Base-by-base conservation (phyloP, 495 filamentous ascomycete species). In the Cladorrhinum samala region DNA sequence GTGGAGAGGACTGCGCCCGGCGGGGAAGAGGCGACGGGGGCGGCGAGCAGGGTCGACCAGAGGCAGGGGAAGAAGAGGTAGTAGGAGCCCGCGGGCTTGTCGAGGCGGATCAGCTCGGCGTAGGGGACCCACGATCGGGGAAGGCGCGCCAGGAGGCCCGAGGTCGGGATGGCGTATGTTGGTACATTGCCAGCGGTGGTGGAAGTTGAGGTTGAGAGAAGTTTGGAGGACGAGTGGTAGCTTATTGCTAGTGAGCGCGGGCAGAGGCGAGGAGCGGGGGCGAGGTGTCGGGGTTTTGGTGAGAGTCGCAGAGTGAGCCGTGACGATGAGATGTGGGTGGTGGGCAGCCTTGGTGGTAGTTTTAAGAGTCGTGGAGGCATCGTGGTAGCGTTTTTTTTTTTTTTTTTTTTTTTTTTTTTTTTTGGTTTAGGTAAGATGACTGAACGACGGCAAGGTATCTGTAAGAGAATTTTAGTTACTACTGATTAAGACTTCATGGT, bases 1-100 rank as follows among this genome's bases (percentile, higher is more conserved):
- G 88, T 94, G 42, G 76, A 69, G 25, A 86, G 9, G 14, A 88
- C 77, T 8, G 80, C 64, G 20, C 73, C 54, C 0, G 84, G 79
- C 0, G 80, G 55, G 2, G 87, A 73, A 23, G 83, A 72, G 2
- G 89, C 82, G 55, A 83, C 77, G 8, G 78, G 85, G 25, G 78
- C 86, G 5, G 81, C 84, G 53, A 84, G 68, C 16, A 90, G 79
- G 0, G 92, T 95, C 30, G 89, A 94, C 72, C 92, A 98, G 33
- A 94, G 76, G 62, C 92, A 96, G 14, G 93, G 93, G 63, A 96
- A 89, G 78, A 86, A 96, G 24, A 98, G 86, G 69, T 97, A 97
- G 71, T 93, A 91, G 40, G 92, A 89, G 58, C 93, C 93, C 0
- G 88, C 83, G 19, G 93, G 93, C 71, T 97, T 97, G 71, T 98